Evolutionary conservation across 495 filamentous ascomycete genomes (phyloP).

Genomic region (Daldinia concentrica): DNA sequence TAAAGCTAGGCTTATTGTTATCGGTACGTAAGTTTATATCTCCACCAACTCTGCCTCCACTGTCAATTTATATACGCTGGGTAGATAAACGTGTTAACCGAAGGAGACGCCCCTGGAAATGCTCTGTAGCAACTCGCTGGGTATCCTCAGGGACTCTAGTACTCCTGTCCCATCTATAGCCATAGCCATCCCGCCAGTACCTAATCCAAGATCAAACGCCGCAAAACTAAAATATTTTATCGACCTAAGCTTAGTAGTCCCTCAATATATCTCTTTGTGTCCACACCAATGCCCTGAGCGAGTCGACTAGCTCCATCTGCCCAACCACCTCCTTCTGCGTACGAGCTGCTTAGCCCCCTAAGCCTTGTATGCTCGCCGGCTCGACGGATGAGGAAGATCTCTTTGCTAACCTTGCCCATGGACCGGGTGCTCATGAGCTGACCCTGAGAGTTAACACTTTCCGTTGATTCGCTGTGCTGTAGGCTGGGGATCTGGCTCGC

Average conservation of each 20-base stretch:
- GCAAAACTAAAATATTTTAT: conserved; percentile 47
- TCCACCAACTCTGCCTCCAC: not conserved
- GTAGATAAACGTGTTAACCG: not conserved
- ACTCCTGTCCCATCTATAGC: not conserved
- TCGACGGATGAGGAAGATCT: conserved; percentile 81
- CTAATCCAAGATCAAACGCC: conserved; percentile 3
- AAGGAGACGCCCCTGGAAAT: not conserved
- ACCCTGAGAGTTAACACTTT: conserved; percentile 41
- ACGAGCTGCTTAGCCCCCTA: conserved; percentile 51
- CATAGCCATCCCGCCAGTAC: not conserved
- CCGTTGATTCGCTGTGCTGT: conserved; percentile 33
- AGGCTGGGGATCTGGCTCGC: conserved; percentile 29
- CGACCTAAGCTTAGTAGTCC: conserved; percentile 78
- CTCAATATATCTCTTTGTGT: conserved; percentile 88
- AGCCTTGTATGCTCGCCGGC: conserved; percentile 69
- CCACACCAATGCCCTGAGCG: conserved; percentile 87
- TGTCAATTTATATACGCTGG: not conserved
- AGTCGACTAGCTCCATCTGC: conserved; percentile 70
- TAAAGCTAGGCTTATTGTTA: not conserved
- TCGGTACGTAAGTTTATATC: not conserved
- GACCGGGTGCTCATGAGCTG: not conserved
- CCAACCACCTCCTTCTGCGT: conserved; percentile 55
- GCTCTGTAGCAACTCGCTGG: not conserved
- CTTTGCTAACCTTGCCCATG: conserved; percentile 56
- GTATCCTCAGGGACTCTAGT: conserved; percentile 6